Evolutionary conservation across 2,329 filamentous ascomycete genomes (phyloP).

Genomic region (Pyricularia sp.): DNA sequence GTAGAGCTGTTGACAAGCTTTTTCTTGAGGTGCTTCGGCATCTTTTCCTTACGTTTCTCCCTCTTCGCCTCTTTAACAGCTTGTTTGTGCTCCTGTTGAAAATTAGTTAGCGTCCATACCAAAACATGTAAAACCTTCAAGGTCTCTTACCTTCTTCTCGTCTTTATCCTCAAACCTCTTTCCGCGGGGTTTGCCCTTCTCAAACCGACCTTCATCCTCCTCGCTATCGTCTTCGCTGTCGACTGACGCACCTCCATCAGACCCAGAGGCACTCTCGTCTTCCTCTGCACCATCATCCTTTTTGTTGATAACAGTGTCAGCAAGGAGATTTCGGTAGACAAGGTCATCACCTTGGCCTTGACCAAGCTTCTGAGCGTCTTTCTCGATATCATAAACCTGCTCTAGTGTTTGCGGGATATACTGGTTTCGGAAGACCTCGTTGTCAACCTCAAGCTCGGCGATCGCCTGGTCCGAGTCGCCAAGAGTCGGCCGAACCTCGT

Average conservation of each 20-base stretch:
- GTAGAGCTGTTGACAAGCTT: conserved; percentile 58
- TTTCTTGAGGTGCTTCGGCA: conserved; percentile 95
- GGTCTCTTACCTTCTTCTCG: conserved; percentile 55
- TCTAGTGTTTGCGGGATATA: conserved; percentile 95
- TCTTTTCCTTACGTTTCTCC: conserved; percentile 88
- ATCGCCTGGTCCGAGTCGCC: conserved; percentile 20
- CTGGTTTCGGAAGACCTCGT: conserved; percentile 89
- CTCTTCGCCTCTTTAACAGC: conserved; percentile 92
- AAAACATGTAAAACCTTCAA: neutral
- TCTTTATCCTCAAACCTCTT: conserved; percentile 90
- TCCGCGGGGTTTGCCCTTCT: conserved; percentile 62
- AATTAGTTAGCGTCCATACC: conserved; percentile 9
- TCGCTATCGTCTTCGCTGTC: conserved; percentile 31
- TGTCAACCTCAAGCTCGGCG: conserved; percentile 64
- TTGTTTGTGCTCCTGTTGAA: conserved; percentile 59
- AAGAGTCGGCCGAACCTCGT: conserved; percentile 41
- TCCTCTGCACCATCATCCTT: conserved; percentile 22
- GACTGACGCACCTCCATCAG: conserved; percentile 30
- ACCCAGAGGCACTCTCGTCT: conserved; percentile 22
- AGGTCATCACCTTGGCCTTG: conserved; percentile 67
- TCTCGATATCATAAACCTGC: conserved; percentile 92
- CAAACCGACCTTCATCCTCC: conserved; percentile 45
- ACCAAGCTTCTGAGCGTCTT: conserved; percentile 71
- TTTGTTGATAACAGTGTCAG: conserved; percentile 49
- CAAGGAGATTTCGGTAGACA: conserved; percentile 77